phyloP scores from a whole-genome alignment of 2,329 filamentous ascomycete genomes.

The Mariannaea elegans region DNA sequence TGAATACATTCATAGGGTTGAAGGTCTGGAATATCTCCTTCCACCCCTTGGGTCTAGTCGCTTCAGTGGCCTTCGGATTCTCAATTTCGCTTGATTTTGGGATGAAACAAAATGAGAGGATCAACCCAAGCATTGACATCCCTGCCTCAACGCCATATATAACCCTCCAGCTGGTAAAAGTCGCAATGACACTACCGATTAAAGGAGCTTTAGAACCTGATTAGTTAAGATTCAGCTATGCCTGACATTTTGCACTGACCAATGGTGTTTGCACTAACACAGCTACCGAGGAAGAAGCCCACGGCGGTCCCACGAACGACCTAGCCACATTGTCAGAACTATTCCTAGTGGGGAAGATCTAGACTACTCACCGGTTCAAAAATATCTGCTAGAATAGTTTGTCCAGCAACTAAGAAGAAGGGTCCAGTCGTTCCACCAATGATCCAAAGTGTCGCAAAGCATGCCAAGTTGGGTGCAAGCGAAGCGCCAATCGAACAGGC shows the following conservation, averaged over 20 bases:
- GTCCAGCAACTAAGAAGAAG: conserved; percentile 38
- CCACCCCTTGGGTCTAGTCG: conserved; percentile 10
- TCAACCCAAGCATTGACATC: conserved; percentile 37
- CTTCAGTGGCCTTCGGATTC: conserved; percentile 31
- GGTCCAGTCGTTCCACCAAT: conserved; percentile 38
- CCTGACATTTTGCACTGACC: conserved; percentile 17
- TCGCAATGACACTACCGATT: conserved; percentile 40
- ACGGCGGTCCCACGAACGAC: conserved; percentile 37
- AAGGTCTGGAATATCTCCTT: conserved; percentile 33
- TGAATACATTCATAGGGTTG: conserved; percentile 39
- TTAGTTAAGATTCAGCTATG: neutral
- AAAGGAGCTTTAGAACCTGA: conserved; percentile 29
- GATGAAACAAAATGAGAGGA: conserved; percentile 38
- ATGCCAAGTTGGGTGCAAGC: conserved; percentile 30
- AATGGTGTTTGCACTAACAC: conserved; percentile 37
- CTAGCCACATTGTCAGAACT: conserved; percentile 12
- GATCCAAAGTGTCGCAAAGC: conserved; percentile 35
- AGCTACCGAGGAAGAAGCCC: conserved; percentile 39
- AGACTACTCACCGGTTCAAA: conserved; percentile 33
- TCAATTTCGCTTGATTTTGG: conserved; percentile 32
- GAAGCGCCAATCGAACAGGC: conserved; percentile 36
- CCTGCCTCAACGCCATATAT: conserved; percentile 40
- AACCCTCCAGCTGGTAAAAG: conserved; percentile 40
- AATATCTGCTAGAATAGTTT: conserved; percentile 39
- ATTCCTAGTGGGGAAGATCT: neutral